These are phyloP conservation scores for Jacaranda mimosifolia DNA, from an alignment of 257 asterid genomes.

Conservation along the genomic window DNA sequence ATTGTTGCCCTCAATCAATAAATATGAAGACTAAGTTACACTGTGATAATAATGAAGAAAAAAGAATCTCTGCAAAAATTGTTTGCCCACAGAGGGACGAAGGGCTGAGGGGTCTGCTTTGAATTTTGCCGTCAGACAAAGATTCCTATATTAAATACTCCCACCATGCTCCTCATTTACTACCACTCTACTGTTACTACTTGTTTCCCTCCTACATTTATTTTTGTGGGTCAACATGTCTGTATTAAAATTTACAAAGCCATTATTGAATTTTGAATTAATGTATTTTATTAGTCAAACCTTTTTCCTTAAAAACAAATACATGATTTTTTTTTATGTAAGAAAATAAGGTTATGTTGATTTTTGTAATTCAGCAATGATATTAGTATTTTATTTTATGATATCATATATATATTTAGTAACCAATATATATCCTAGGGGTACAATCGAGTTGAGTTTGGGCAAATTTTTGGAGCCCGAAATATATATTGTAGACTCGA, in stretches of 20 bases:
- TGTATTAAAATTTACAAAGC: background rate
- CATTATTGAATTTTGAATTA: background rate
- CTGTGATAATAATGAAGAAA: slow-evolving; percentile 32
- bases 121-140: slow-evolving; percentile 46
- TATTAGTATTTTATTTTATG: no score
- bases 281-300: background rate
- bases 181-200: slow-evolving; percentile 23
- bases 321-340: no score
- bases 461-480: no score
- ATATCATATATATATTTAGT: no score
- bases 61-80: slow-evolving; percentile 40
- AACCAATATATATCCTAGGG: no score
- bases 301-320: background rate
- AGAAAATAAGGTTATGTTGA: no score
- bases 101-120: slow-evolving; percentile 21
- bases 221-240: slow-evolving; percentile 19
- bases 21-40: slow-evolving; percentile 31
- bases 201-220: slow-evolving; percentile 32
- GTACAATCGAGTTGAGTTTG: no score
- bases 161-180: slow-evolving; percentile 6
- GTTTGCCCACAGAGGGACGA: slow-evolving; percentile 16
- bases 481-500: no score
- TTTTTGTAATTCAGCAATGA: no score
- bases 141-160: slow-evolving; percentile 47
- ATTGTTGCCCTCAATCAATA: slow-evolving; percentile 15